Conservation (phyloP, 306 rosid species). For the Ammopiptanthus mongolicus region DNA sequence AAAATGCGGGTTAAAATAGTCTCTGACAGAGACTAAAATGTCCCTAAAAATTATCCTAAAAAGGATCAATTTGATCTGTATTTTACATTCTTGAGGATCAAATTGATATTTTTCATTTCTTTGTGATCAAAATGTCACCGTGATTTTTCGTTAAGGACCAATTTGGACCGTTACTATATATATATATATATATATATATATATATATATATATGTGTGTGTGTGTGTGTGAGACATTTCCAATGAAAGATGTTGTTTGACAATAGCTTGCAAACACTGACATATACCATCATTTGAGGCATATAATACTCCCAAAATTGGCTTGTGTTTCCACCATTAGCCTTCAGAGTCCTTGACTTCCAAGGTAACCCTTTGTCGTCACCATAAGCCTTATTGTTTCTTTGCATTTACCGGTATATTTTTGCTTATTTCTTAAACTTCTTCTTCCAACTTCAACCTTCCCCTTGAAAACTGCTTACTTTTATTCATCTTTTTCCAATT, state of each 20-base stretch:
- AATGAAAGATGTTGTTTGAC: slow-evolving; percentile 30
- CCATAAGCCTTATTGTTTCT: slow-evolving; percentile 36
- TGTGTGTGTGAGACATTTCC: slow-evolving; percentile 33
- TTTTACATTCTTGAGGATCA: no score
- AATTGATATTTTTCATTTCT: no score
- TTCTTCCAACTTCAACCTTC: slow-evolving; percentile 5
- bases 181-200: no score
- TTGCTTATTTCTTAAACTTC: slow-evolving; percentile 26
- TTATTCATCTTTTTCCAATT: slow-evolving; percentile 12
- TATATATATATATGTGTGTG: no score
- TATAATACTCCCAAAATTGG: slow-evolving; percentile 22
- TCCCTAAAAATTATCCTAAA: no score
- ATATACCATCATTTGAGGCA: slow-evolving; percentile 17
- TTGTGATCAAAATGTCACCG: no score
- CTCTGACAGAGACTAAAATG: no score
- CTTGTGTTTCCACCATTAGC: slow-evolving; percentile 7
- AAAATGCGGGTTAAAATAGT: no score
- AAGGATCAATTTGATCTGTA: no score
- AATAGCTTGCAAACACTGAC: slow-evolving; percentile 41
- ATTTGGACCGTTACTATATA: no score
- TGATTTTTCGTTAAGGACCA: no score
- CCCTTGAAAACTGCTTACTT: not conserved
- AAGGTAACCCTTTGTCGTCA: slow-evolving; percentile 59
- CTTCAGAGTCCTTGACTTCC: slow-evolving; percentile 55
- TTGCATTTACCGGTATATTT: slow-evolving; percentile 36